A percentile compares a stretch with the other conserved stretches of the same genome.
Conservation (phyloP, 805 yeast genomes). For the Candida yuanshanica region DNA sequence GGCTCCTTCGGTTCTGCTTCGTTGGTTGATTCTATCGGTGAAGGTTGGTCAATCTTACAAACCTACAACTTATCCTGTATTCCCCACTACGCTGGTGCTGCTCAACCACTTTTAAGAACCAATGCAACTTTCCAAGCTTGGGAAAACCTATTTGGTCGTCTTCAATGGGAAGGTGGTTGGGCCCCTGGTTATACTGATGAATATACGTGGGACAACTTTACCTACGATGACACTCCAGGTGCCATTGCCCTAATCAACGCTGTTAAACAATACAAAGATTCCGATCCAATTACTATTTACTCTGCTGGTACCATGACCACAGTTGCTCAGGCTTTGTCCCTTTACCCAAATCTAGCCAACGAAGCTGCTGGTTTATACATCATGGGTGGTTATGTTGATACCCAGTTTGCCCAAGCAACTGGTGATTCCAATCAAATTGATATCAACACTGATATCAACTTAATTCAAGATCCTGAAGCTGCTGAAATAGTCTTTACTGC, state of each 20-base stretch:
- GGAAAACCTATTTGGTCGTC: constrained; percentile 34
- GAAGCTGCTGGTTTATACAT: constrained; percentile 35
- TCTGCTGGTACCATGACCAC: constrained; percentile 41
- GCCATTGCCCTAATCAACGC: constrained; percentile 37
- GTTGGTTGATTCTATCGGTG: constrained; percentile 32
- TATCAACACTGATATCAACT: constrained; percentile 38
- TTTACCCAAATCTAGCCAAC: constrained; percentile 34
- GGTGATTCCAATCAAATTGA: constrained; percentile 30
- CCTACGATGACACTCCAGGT: constrained; percentile 28
- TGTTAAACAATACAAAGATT: constrained; percentile 31
- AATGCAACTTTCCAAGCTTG: constrained; percentile 35
- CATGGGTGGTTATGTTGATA: constrained; percentile 42
- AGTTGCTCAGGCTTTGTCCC: constrained; percentile 38
- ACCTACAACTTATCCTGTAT: constrained; percentile 33
- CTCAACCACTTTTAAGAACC: constrained; percentile 34
- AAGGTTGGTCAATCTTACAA: constrained; percentile 25
- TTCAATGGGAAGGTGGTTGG: constrained; percentile 40
- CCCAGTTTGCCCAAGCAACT: constrained; percentile 32
- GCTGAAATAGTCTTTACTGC: constrained; percentile 38
- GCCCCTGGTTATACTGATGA: constrained; percentile 27
- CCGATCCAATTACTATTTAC: constrained; percentile 30
- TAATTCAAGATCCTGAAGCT: constrained; percentile 43
- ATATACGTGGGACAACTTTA: constrained; percentile 29
- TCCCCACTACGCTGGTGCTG: constrained; percentile 34
- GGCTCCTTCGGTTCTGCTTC: constrained; percentile 35